Evolutionary conservation across 352 stramenopile species (phyloP).

Genomic region (Pythium periplocum): DNA sequence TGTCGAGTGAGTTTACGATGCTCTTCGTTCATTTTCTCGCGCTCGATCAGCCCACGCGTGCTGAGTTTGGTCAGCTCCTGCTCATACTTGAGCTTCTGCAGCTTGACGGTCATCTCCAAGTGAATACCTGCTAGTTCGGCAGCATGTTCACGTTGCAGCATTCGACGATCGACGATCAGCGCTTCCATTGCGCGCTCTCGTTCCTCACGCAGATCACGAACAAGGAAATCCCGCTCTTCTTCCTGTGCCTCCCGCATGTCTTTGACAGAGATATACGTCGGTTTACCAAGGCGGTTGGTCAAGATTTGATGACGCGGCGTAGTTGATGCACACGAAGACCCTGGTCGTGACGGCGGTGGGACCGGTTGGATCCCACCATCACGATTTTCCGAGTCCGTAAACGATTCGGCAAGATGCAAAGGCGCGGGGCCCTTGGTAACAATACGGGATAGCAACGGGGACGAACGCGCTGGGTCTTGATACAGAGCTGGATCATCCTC

Average conservation of each 20-base stretch:
- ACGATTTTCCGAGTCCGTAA: not conserved
- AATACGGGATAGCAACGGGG: not conserved
- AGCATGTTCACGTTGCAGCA: constrained; percentile 54
- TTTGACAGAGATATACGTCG: constrained; percentile 24
- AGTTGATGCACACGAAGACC: not conserved
- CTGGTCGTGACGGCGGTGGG: constrained; percentile 4
- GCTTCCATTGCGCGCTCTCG: constrained; percentile 57
- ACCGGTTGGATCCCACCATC: constrained; percentile 1
- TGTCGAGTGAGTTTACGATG: constrained; percentile 36
- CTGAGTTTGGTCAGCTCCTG: constrained; percentile 42
- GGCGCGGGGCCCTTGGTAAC: not conserved
- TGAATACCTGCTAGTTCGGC: constrained; percentile 51
- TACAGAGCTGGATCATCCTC: not conserved
- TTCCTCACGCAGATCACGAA: constrained; percentile 60
- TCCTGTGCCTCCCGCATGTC: constrained; percentile 23
- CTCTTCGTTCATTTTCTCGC: constrained; percentile 35
- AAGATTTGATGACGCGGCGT: constrained; percentile 57
- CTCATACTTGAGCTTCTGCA: constrained; percentile 59
- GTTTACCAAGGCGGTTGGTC: constrained; percentile 37
- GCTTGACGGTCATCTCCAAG: constrained; percentile 63
- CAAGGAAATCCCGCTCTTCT: constrained; percentile 31
- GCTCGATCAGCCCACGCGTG: constrained; percentile 34
- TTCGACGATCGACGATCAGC: constrained; percentile 59
- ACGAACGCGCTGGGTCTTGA: not conserved
- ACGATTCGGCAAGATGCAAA: constrained; percentile 3